Evolutionary conservation across 805 yeast species (phyloP).

Genomic region (Torulaspora gathmanii): DNA sequence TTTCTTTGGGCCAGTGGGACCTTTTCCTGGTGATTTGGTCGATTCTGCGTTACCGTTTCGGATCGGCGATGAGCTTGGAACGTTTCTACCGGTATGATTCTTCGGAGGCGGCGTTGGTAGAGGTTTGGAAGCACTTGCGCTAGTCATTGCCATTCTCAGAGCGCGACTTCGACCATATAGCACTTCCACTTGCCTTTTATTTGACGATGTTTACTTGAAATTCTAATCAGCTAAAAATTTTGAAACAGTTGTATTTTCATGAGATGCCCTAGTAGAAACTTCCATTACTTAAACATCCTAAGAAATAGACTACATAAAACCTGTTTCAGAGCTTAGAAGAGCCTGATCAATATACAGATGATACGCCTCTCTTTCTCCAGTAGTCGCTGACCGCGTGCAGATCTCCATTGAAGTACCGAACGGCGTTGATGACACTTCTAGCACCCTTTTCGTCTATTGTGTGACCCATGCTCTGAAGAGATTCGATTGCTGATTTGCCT

Average conservation of each 20-base stretch:
- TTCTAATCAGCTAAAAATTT: conserved; percentile 1
- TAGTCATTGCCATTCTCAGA: conserved; percentile 6
- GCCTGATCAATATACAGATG: conserved; percentile 19
- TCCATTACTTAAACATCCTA: background rate
- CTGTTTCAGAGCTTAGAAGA: background rate
- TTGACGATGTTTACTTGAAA: background rate
- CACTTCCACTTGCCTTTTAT: background rate
- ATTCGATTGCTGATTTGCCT: conserved; percentile 39
- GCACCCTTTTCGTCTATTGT: conserved; percentile 40
- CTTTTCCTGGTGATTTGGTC: background rate
- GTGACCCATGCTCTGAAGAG: conserved; percentile 48
- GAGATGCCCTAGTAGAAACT: conserved; percentile 4
- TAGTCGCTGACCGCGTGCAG: conserved; percentile 80
- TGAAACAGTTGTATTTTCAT: conserved; percentile 4
- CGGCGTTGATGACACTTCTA: conserved; percentile 56
- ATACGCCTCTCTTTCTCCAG: conserved; percentile 77
- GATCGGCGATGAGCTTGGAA: conserved; percentile 1
- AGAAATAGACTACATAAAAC: background rate
- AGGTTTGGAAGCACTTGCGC: conserved; percentile 9
- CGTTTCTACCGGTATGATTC: background rate
- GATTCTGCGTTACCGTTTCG: conserved; percentile 1
- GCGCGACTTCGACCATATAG: background rate
- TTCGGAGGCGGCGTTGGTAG: conserved; percentile 10
- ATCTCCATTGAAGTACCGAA: conserved; percentile 38
- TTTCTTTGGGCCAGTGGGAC: background rate